A percentile compares a stretch with the other conserved stretches of the same genome.
These are phyloP conservation scores for Phyllosticta citriasiana DNA, from an alignment of 2,329 filamentous ascomycete genomes.

Conservation along the genomic window DNA sequence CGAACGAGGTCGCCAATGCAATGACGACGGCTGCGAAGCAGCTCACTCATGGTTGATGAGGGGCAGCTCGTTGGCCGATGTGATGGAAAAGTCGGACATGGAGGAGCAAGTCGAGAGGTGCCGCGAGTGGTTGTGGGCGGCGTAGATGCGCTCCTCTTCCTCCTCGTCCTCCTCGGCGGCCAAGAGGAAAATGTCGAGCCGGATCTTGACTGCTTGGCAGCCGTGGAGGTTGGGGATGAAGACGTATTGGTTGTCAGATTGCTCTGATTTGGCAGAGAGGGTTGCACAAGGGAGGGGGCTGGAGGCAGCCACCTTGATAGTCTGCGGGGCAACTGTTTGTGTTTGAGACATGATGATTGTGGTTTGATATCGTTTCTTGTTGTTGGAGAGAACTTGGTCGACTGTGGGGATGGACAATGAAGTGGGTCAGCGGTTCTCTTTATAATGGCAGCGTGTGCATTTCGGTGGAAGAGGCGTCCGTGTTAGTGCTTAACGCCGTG, in stretches of 20 bases:
- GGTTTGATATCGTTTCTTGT: neutral
- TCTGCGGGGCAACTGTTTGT: neutral
- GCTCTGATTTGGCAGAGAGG: neutral
- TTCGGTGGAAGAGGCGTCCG: no score
- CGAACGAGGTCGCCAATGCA: neutral
- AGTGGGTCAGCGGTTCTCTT: neutral
- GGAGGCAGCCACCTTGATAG: neutral
- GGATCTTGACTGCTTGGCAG: constrained; percentile 6
- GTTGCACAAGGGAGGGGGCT: neutral
- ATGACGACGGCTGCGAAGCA: neutral
- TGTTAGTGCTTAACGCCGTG: neutral
- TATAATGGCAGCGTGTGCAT: neutral
- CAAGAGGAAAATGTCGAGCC: constrained; percentile 5
- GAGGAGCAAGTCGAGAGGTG: constrained; percentile 1
- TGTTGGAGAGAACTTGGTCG: neutral
- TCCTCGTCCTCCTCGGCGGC: constrained; percentile 4
- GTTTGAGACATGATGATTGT: neutral
- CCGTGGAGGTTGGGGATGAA: constrained; percentile 12
- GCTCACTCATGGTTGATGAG: neutral
- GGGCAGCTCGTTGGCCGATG: neutral
- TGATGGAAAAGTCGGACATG: constrained; percentile 2
- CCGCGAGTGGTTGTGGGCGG: neutral
- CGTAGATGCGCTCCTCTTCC: neutral
- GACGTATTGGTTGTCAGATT: constrained; percentile 9
- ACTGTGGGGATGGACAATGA: neutral